A percentile compares a stretch with the other conserved stretches of the same genome.
phyloP scores from a whole-genome alignment of 2,329 filamentous ascomycete species.

The Trichophyton equinum region DNA sequence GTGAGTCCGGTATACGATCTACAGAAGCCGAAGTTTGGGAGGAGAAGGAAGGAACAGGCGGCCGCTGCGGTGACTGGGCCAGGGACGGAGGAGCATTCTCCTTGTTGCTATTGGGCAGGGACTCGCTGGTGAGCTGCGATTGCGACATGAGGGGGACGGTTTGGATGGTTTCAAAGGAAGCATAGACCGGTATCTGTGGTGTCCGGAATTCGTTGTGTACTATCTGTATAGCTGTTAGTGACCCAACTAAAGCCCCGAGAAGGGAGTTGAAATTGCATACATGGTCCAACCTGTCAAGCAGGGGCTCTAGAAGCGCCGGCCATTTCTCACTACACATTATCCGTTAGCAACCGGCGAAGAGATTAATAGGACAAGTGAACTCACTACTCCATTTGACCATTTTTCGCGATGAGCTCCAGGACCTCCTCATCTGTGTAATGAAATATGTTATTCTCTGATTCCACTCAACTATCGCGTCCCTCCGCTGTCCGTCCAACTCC shows the following conservation, averaged over 20 bases:
- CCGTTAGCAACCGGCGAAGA: slow-evolving; percentile 20
- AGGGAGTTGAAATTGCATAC: slow-evolving; percentile 27
- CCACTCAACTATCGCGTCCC: background rate
- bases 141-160: slow-evolving; percentile 16
- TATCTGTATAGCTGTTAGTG: slow-evolving; percentile 42
- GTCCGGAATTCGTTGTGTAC: slow-evolving; percentile 63
- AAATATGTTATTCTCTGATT: slow-evolving; percentile 16
- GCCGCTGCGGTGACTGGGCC: slow-evolving; percentile 22
- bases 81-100: slow-evolving; percentile 24
- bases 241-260: background rate
- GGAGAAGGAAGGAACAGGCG: slow-evolving; percentile 29
- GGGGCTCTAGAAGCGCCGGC: slow-evolving; percentile 52
- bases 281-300: slow-evolving; percentile 57
- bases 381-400: slow-evolving; percentile 49
- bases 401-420: slow-evolving; percentile 44
- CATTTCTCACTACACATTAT: slow-evolving; percentile 48
- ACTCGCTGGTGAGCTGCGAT: slow-evolving; percentile 19
- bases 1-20: slow-evolving; percentile 33
- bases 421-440: slow-evolving; percentile 37
- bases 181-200: slow-evolving; percentile 42
- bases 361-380: background rate
- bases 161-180: slow-evolving; percentile 23
- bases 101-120: slow-evolving; percentile 26
- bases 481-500: background rate
- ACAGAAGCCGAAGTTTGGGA: slow-evolving; percentile 25